Evolutionary conservation across 1,284 basidiomycete genomes (phyloP).

Genomic region (Tilletia indica): DNA sequence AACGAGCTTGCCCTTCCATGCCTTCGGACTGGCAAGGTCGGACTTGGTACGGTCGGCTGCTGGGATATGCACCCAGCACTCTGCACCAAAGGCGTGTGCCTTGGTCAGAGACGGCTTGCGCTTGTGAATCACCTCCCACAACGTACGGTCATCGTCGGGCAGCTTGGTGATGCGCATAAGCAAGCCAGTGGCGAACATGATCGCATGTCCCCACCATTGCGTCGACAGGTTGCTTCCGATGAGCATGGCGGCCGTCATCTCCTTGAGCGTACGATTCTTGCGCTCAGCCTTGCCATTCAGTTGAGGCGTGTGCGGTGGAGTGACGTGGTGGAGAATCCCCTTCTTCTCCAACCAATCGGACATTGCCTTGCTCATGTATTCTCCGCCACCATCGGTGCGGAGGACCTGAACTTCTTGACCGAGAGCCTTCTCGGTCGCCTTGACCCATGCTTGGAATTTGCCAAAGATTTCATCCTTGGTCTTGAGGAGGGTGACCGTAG

Average conservation of each 20-base stretch:
- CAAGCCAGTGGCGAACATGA: not conserved
- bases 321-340: constrained; percentile 12
- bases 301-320: constrained; percentile 17
- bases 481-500: not conserved
- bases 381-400: not conserved
- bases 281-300: constrained; percentile 18
- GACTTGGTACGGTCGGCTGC: constrained; percentile 7
- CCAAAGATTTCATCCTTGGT: constrained; percentile 3
- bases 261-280: not conserved
- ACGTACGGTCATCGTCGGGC: not conserved
- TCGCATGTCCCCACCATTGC: not conserved
- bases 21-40: not conserved
- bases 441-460: constrained; percentile 4
- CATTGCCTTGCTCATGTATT: constrained; percentile 3
- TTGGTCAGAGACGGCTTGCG: not conserved
- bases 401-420: not conserved
- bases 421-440: not conserved
- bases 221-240: not conserved
- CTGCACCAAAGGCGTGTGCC: not conserved
- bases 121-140: not conserved
- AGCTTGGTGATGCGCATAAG: constrained; percentile 1
- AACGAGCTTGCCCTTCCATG: no score
- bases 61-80: not conserved
- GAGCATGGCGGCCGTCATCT: constrained; percentile 10
- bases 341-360: not conserved